Evolutionary conservation across 2,329 filamentous ascomycete species (phyloP).

Genomic region (Talaromyces amestolkiae): DNA sequence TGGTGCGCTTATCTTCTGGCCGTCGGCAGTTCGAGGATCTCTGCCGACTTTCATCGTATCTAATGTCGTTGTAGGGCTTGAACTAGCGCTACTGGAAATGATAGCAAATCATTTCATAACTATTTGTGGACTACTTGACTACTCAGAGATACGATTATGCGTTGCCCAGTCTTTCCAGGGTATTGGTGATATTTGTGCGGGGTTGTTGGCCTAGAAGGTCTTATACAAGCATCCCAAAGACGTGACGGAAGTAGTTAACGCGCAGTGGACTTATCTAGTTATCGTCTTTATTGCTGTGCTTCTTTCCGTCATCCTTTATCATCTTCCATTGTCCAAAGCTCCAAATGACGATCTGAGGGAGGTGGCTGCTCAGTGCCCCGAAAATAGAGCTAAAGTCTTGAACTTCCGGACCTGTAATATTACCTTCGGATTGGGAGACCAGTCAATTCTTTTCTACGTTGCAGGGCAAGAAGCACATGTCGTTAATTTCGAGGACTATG

Average conservation of each 20-base stretch:
- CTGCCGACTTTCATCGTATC: slow-evolving; percentile 3
- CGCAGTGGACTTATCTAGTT: slow-evolving; percentile 1
- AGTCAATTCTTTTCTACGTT: slow-evolving; percentile 59
- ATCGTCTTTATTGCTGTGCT: slow-evolving; percentile 55
- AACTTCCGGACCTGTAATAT: slow-evolving; percentile 54
- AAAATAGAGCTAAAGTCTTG: slow-evolving; percentile 46
- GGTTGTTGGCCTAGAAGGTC: slow-evolving; percentile 53
- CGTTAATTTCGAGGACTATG: neutral
- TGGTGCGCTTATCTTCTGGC: slow-evolving; percentile 11
- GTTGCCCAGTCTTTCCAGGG: slow-evolving; percentile 18
- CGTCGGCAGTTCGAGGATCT: neutral
- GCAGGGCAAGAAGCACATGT: slow-evolving; percentile 58
- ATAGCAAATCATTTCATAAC: slow-evolving; percentile 3
- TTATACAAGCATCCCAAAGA: slow-evolving; percentile 30
- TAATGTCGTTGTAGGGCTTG: neutral
- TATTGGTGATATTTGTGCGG: neutral
- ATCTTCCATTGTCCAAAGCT: slow-evolving; percentile 61
- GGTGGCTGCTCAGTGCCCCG: slow-evolving; percentile 51
- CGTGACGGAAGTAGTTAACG: slow-evolving; percentile 39
- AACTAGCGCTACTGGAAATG: slow-evolving; percentile 1
- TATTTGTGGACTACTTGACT: slow-evolving; percentile 11
- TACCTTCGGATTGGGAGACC: slow-evolving; percentile 53
- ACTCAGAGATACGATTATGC: slow-evolving; percentile 47
- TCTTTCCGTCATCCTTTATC: slow-evolving; percentile 59
- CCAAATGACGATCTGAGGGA: slow-evolving; percentile 60